Percentiles rank a stretch among this genome's conserved stretches.
Conservation (phyloP, 208 protist species). For the Trypanosoma cruzi region DNA sequence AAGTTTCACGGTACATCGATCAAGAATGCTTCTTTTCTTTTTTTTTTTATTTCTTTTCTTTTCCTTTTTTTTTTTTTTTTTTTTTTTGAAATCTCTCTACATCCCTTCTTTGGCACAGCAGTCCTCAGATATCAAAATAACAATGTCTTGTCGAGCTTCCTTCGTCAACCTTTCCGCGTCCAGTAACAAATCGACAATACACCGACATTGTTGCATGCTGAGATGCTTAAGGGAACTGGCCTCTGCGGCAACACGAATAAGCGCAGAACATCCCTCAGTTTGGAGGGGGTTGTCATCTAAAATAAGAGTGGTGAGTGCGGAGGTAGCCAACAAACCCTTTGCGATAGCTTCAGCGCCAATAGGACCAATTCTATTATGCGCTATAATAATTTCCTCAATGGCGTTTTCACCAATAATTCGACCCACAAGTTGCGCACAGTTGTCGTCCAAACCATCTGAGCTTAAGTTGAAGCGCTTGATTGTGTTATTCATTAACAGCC, state of each 20-base stretch:
- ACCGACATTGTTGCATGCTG: slow-evolving; percentile 77
- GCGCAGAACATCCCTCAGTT: slow-evolving; percentile 63
- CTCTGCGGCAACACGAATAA: slow-evolving; percentile 59
- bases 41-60: not conserved
- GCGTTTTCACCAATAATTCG: slow-evolving; percentile 87
- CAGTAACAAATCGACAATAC: slow-evolving; percentile 35
- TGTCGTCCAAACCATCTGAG: slow-evolving; percentile 79
- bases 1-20: not conserved
- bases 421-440: slow-evolving; percentile 59
- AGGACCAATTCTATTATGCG: slow-evolving; percentile 86
- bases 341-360: slow-evolving; percentile 77
- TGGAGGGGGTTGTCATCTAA: slow-evolving; percentile 86
- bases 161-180: slow-evolving; percentile 30
- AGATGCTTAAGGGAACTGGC: slow-evolving; percentile 53
- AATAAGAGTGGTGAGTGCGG: slow-evolving; percentile 69
- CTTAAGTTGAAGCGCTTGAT: slow-evolving; percentile 89
- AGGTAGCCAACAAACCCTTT: slow-evolving; percentile 65
- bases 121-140: slow-evolving; percentile 65
- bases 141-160: slow-evolving; percentile 31
- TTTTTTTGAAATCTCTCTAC: slow-evolving; percentile 16
- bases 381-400: slow-evolving; percentile 88
- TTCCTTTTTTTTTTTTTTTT: slow-evolving; percentile 9
- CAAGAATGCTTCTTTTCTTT: not conserved
- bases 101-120: slow-evolving; percentile 22
- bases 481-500: slow-evolving; percentile 89